Evolutionary conservation across 495 filamentous ascomycete genomes (phyloP), one percentile per base, ranked within the genome.

Genomic region (Monascus purpureus): DNA sequence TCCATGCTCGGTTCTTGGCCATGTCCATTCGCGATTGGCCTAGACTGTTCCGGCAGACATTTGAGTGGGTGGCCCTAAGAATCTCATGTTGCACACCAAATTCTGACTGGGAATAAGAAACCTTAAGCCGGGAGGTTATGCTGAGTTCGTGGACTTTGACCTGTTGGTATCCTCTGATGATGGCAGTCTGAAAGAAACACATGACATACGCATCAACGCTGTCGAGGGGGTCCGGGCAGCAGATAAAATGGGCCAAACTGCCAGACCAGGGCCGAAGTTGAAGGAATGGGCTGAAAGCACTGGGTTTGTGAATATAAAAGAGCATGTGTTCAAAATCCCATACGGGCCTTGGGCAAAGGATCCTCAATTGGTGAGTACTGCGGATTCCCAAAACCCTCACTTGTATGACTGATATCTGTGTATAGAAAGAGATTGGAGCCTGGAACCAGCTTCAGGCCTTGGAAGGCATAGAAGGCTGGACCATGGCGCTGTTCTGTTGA

Each of bases 61-160:
- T 45, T 33, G 37, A 46, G 48, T 52, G 39, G 13, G 43, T 30
- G 17, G 7, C 11, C n/a, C n/a, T 28, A 6, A 15, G 18, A 31
- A n/a, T 13, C 9, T 19, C 8, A 23, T 5, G n/a, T n/a, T 30
- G 28, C 4, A 31, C 39, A 38, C 35, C 13, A 25, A 37, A 39
- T 15, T n/a, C n/a, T n/a, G n/a, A n/a, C n/a, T n/a, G n/a, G n/a
- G n/a, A n/a, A n/a, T 45, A 46, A 38, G 19, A 11, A 51, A 60
- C 28, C 41, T 63, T 1, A 48, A 50, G 12, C 57, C 60, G 0
- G 57, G 53, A 4, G 62, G 60, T 2, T 63, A 47, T 36, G 36
- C 58, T 19, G 62, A 66, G 38, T 43, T 60, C 8, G 42, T 50
- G 27, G 62, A 67, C 24, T 50, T 44, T 16, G 46, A 47, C 13